phyloP scores from a whole-genome alignment of 345 rosid species.

The Populus davidiana region DNA sequence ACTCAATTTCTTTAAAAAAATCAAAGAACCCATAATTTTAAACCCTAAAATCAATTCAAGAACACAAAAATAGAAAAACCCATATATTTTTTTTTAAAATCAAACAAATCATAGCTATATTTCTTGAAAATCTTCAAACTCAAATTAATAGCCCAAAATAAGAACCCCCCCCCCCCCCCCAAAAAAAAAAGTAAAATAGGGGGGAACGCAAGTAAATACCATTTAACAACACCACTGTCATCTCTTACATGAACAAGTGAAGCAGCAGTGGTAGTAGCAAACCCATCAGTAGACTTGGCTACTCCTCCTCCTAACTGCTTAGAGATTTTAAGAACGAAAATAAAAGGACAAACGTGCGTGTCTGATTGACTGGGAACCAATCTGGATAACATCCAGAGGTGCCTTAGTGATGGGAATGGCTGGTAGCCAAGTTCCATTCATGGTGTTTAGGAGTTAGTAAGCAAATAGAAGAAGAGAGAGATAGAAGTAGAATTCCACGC shows the following conservation, averaged over 20 bases:
- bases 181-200: no score
- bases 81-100: neutral
- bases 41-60: no score
- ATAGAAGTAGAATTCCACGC: neutral
- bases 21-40: no score
- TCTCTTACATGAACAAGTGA: conserved; percentile 67
- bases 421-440: neutral
- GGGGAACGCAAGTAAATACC: conserved; percentile 35
- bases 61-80: no score
- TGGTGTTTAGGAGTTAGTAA: neutral
- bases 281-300: conserved; percentile 27
- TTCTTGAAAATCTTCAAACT: neutral
- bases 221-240: conserved; percentile 79
- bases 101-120: no score
- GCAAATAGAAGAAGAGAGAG: neutral
- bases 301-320: no score
- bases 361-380: neutral
- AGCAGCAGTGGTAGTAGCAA: conserved; percentile 9
- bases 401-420: neutral
- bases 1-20: no score
- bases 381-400: neutral
- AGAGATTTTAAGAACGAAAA: no score
- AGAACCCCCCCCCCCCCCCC: neutral
- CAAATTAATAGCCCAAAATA: no score
- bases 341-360: no score